Evolutionary conservation across 208 protist genomes (phyloP).

Genomic region (Wallacemonas collosoma): DNA sequence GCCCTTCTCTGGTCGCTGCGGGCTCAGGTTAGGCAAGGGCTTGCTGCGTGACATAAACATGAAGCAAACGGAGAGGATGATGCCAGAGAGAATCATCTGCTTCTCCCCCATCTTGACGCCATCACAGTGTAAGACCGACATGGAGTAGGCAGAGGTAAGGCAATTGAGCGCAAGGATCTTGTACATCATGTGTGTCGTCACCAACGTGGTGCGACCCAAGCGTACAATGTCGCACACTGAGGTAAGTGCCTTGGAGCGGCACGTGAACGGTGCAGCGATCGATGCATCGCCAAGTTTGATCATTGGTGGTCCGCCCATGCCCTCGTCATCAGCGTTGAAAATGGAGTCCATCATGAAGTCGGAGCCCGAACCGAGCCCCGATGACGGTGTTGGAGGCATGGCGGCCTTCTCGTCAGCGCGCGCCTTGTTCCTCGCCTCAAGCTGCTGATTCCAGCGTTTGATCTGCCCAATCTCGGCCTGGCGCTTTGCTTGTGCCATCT

Average conservation of each 20-base stretch:
- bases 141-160: conserved; percentile 96
- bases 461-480: conserved; percentile 85
- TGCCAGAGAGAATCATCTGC: conserved; percentile 96
- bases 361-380: conserved; percentile 27
- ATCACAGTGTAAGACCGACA: conserved; percentile 97
- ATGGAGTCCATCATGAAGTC: conserved; percentile 91
- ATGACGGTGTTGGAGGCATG: conserved; percentile 31
- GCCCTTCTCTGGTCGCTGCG: conserved; percentile 90
- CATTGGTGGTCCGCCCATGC: conserved; percentile 81
- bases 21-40: conserved; percentile 91
- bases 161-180: conserved; percentile 99
- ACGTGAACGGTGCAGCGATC: conserved; percentile 94
- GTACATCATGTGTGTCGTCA: conserved; percentile 99
- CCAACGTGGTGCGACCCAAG: conserved; percentile 97
- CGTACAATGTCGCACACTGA: conserved; percentile 95
- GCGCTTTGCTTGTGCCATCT: conserved; percentile 81
- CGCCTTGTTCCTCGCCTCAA: conserved; percentile 57
- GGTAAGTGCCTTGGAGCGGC: conserved; percentile 86
- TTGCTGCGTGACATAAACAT: conserved; percentile 97
- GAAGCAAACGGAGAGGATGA: conserved; percentile 97
- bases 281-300: conserved; percentile 94
- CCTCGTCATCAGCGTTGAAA: conserved; percentile 83
- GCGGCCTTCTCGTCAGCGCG: conserved; percentile 57
- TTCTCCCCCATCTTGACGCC: conserved; percentile 97
- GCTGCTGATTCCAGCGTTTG: conserved; percentile 78